Base-by-base conservation (phyloP, 2,329 filamentous ascomycete species). In the Alternaria sp. region DNA sequence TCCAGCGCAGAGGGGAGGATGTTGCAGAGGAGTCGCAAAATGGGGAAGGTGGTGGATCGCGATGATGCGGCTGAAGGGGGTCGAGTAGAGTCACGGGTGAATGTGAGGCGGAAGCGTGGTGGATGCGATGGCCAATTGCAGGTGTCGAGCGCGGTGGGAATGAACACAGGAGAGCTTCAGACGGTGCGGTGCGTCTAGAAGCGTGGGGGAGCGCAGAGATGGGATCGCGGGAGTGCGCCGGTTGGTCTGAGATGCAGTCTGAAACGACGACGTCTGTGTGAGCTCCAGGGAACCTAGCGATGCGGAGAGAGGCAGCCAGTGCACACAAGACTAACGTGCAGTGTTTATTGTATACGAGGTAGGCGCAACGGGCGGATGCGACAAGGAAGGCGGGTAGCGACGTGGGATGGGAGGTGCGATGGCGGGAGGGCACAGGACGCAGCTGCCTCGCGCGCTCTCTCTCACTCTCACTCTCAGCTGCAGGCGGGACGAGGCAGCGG, bases 241-340 rank as follows among this genome's bases (percentile, higher is more conserved):
- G 65, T 63, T 68, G 70, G 65, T 66, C 61, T 66, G 64, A 64
- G 70, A 72, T 70, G 62, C 55, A 66, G 69, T 62, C 68, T 76
- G 74, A 76, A 76, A 76, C 75, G 66, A 53, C 72, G 69, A 75
- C 64, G 66, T 64, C 42, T 54, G 61, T 58, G 48, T 57, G 56
- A 51, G 54, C 57, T 52, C 62, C 52, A 46, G 56, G 63, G 58
- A 59, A 49, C 55, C 57, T 59, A 28, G 60, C 59, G 60, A 43
- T 56, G 64, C 61, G 54, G 52, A 18, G 46, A 26, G 43, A 7
- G 34, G 57, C 38, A 43, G 52, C 28, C n/a, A 34, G 48, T 28
- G 61, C 57, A 60, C 51, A 56, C 62, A 46, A 49, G 18, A 30
- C 47, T 24, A 38, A 6, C 14, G 14, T 24, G 18, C 42, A 22